Percentiles rank a stretch among this genome's conserved stretches.
phyloP scores from a whole-genome alignment of 768 basidiomycete species.

The Boletus rufocinnamomeus region DNA sequence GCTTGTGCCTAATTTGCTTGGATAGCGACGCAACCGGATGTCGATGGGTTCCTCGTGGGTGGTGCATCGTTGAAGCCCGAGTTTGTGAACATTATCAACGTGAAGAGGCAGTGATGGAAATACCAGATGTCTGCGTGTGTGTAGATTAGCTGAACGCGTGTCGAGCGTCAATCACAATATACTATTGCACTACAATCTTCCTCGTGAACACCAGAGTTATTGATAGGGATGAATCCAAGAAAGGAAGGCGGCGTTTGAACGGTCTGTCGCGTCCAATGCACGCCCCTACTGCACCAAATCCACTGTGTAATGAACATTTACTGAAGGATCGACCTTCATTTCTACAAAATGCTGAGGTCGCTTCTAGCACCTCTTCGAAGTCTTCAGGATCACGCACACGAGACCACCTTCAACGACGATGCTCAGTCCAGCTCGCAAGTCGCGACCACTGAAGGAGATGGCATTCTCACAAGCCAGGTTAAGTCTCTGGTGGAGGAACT shows the following conservation, averaged over 20 bases:
- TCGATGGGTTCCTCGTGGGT: slow-evolving; percentile 98
- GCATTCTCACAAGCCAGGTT: slow-evolving; percentile 50
- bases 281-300: not conserved
- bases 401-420: slow-evolving; percentile 25
- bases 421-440: slow-evolving; percentile 17
- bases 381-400: slow-evolving; percentile 49
- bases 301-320: slow-evolving; percentile 9
- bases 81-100: slow-evolving; percentile 90
- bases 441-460: not conserved
- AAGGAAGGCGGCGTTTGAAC: not conserved
- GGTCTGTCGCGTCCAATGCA: not conserved
- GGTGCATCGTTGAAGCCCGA: slow-evolving; percentile 98
- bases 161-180: not conserved
- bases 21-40: slow-evolving; percentile 73
- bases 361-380: slow-evolving; percentile 60
- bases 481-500: slow-evolving; percentile 67
- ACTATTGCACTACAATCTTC: not conserved
- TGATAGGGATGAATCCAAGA: not conserved
- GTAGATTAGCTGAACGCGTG: not conserved
- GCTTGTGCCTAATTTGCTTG: not conserved
- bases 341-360: slow-evolving; percentile 52
- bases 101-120: slow-evolving; percentile 38
- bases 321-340: not conserved
- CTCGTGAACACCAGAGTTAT: not conserved
- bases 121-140: not conserved